These are phyloP conservation scores for Brasenia schreberi DNA, from an alignment of 164 flowering plant species.

Conservation along the genomic window DNA sequence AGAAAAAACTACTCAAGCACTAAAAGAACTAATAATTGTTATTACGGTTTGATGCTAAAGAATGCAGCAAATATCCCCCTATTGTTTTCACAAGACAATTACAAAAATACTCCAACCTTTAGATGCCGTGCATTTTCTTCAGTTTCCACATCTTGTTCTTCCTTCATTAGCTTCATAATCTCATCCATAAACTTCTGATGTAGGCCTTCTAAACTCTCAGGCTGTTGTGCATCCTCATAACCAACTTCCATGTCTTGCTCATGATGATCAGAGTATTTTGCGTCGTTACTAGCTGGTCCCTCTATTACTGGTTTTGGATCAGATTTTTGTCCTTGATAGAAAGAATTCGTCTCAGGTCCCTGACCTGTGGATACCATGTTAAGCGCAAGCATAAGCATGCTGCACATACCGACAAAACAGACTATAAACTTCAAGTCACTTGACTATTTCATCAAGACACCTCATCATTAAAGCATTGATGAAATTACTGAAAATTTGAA, in stretches of 20 bases:
- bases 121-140: constrained; percentile 60
- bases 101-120: constrained; percentile 29
- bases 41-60: background rate
- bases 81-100: background rate
- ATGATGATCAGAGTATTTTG: constrained; percentile 20
- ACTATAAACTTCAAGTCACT: too few species aligned
- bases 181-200: constrained; percentile 52
- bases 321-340: constrained; percentile 27
- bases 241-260: constrained; percentile 50
- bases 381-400: background rate
- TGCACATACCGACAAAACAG: too few species aligned
- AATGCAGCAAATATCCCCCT: background rate
- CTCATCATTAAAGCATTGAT: too few species aligned
- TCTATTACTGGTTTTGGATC: constrained; percentile 30
- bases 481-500: too few species aligned
- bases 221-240: constrained; percentile 25
- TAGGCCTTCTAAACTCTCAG: constrained; percentile 40
- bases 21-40: too few species aligned
- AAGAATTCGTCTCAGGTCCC: constrained; percentile 5
- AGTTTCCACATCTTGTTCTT: constrained; percentile 59
- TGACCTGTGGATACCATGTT: background rate
- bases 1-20: too few species aligned
- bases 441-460: too few species aligned
- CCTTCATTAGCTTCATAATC: constrained; percentile 38
- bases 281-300: constrained; percentile 26